Conservation (phyloP, 208 protist species). For the Leishmania mexicana region DNA sequence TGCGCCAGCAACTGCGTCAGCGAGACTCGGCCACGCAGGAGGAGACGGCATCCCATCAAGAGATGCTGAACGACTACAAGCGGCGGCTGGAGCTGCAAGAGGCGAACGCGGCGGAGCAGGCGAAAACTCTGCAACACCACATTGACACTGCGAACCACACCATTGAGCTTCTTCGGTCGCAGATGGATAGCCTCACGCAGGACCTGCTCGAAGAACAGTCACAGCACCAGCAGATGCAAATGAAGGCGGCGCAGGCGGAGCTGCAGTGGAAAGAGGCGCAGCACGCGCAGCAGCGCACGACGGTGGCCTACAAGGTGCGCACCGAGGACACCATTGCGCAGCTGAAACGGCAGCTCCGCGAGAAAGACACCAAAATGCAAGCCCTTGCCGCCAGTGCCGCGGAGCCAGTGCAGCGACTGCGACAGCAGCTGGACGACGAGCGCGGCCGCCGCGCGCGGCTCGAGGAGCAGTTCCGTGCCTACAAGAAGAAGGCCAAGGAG, state of each 20-base stretch:
- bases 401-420: constrained; percentile 78
- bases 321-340: constrained; percentile 62
- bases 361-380: constrained; percentile 80
- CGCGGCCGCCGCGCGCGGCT: constrained; percentile 63
- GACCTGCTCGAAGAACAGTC: constrained; percentile 57
- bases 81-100: constrained; percentile 48
- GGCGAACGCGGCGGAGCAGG: constrained; percentile 26
- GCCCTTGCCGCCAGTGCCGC: constrained; percentile 56
- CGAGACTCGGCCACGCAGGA: constrained; percentile 46
- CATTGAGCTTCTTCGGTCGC: constrained; percentile 50
- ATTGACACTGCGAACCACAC: constrained; percentile 65
- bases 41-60: constrained; percentile 34
- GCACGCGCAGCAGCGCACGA: constrained; percentile 48
- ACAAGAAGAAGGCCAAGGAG: constrained; percentile 79
- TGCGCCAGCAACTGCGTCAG: constrained; percentile 43
- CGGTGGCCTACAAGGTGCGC: constrained; percentile 46
- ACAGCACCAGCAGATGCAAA: constrained; percentile 49
- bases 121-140: constrained; percentile 39
- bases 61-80: constrained; percentile 42
- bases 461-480: constrained; percentile 71
- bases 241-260: constrained; percentile 51
- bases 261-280: constrained; percentile 46
- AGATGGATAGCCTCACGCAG: constrained; percentile 52
- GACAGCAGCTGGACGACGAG: constrained; percentile 87
- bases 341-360: constrained; percentile 80